Base-by-base conservation (phyloP, 1,284 basidiomycete species). In the Pascua sp. region DNA sequence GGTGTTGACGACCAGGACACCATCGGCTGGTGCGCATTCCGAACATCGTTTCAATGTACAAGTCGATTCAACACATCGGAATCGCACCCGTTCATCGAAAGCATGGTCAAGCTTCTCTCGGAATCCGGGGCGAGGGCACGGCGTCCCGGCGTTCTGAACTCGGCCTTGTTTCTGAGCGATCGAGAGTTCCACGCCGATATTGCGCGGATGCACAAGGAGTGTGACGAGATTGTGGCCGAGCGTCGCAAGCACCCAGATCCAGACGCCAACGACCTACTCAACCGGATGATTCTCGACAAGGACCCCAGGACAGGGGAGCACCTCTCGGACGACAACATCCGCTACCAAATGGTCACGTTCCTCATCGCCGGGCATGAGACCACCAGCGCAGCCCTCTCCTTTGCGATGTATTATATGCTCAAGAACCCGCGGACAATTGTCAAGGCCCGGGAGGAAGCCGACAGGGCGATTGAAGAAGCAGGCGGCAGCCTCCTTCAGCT, bases 331-430 rank as follows among this genome's bases (percentile, higher is more conserved):
- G 77, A 80, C 53, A 79, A 78, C 42, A 82, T 83, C 44, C 72
- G 77, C 8, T 69, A 75, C 57, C 82, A 84, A 67, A 75, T 82
- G 18, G 67, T 82, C n/a, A 83, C 81, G 2, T 83, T 83, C 76
- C 69, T 83, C n/a, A 80, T 83, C 43, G 82, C 82, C 7, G 82
- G 81, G 2, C 82, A 82, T 60, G 82, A 82, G 66, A 82, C 81
- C 0, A 81, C 81, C n/a, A n/a, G n/a, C n/a, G n/a, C n/a, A n/a
- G n/a, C 71, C 58, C 63, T 71, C 39, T 66, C 65, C 0, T 62
- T 62, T n/a, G 57, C 55, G 8, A 62, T 49, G 1, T 81, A 81
- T 69, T 78, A 80, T 63, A 74, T 83, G 36, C 72, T 82, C 55
- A 80, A 79, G 47, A 71, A 83, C 66, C 84, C 84, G 2, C 72